Evolutionary conservation across 805 yeast species (phyloP).

Genomic region (Candida incommunis): DNA sequence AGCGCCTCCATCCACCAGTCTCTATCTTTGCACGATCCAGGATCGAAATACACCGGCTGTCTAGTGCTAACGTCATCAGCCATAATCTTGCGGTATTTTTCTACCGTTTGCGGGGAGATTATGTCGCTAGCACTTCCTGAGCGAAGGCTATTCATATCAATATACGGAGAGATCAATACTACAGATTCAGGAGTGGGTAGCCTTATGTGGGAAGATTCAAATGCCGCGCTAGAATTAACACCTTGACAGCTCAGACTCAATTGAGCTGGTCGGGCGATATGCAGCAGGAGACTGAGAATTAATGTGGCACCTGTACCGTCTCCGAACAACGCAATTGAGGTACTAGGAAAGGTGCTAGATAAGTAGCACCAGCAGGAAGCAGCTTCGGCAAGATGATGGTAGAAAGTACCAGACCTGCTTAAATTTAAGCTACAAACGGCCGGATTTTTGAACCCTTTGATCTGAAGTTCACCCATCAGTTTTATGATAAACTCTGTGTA

Average conservation of each 20-base stretch:
- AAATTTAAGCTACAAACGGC: background rate
- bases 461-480: background rate
- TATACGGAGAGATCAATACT: background rate
- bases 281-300: background rate
- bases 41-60: background rate
- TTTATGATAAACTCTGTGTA: background rate
- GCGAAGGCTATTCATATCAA: background rate
- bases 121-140: background rate
- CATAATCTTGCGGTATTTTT: background rate
- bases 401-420: background rate
- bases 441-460: background rate
- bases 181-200: background rate
- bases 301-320: background rate
- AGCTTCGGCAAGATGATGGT: background rate
- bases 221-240: background rate
- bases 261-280: background rate
- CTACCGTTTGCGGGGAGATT: background rate
- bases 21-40: background rate
- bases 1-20: background rate
- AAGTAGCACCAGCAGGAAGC: background rate
- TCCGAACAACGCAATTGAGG: background rate
- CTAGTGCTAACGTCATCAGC: background rate
- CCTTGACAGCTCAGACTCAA: no score
- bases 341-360: background rate
- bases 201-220: no score